Evolutionary conservation across 371 early-diverging fungal species (phyloP), one percentile per base, ranked within the genome.

Genomic region (Capillidium heterosporum): DNA sequence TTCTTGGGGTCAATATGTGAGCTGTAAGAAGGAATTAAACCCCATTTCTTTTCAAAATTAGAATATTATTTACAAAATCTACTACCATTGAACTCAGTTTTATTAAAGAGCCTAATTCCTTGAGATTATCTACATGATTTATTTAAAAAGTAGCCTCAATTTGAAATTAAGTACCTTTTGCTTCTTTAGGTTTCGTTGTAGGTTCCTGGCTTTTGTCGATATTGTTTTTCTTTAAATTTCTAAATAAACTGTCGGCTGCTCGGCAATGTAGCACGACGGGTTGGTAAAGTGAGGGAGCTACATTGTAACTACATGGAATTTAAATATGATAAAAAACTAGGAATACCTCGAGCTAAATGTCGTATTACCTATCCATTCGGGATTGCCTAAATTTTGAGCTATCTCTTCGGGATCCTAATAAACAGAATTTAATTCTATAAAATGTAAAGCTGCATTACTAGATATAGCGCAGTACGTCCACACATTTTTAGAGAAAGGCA

Each of bases 11-110:
- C 27, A 15, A 41, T 44, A 28, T 56, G 13, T 23, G 43, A 23
- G 23, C 1, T 41, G 17, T 27, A 46, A 44, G 23, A 7, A 44
- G 47, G 47, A 27, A 46, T 44, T 32, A 56, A 46, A 17, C 56
- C 56, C 56, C 56, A 56, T 56, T 56, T 56, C 56, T 53, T 28
- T 24, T 17, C 17, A 31, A 49, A 49, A 31, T 24, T 49, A 15
- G 28, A 23, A 23, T 31, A 23, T 17, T 23, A 8, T 11, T 17
- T 28, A 4, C 15, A 5, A 49, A 49, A 31, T 10, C 8, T 28
- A 49, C 8, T 24, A 27, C 50, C 50, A 49, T 49, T 13, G 50
- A 49, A 10, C 11, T 23, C 5, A 49, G 11, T 27, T 49, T 49
- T 23, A 49, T 19, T 24, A 28, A 31, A 17, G 24, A 28, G 4